Evolutionary conservation across 345 rosid genomes (phyloP).

Genomic region (Mangifera indica): DNA sequence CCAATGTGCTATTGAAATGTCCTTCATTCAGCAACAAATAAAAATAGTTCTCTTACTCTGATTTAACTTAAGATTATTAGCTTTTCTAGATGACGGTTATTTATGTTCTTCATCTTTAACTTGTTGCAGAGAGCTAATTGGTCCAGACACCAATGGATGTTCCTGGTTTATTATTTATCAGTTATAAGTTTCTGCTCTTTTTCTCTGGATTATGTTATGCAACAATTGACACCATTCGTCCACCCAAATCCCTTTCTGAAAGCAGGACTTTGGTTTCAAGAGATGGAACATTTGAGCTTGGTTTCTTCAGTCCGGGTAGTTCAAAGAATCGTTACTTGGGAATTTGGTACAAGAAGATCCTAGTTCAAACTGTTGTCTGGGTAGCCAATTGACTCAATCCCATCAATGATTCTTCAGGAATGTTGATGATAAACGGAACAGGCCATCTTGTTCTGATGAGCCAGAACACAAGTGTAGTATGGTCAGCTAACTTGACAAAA

Average conservation of each 20-base stretch:
- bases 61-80: background rate
- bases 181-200: background rate
- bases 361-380: constrained; percentile 44
- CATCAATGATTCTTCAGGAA: constrained; percentile 40
- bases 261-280: constrained; percentile 31
- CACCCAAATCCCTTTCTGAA: constrained; percentile 14
- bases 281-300: constrained; percentile 28
- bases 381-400: constrained; percentile 48
- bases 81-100: background rate
- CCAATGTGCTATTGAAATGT: too few relatives aligned
- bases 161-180: background rate
- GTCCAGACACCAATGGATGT: constrained; percentile 3
- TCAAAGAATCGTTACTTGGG: constrained; percentile 45
- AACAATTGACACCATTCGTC: constrained; percentile 12
- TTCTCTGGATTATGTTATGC: constrained; percentile 6
- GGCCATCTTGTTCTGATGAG: constrained; percentile 25
- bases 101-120: background rate
- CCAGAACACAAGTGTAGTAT: constrained; percentile 24
- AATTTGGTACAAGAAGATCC: constrained; percentile 50
- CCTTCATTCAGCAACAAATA: background rate
- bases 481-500: constrained; percentile 31
- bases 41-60: too few relatives aligned
- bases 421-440: constrained; percentile 26
- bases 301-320: constrained; percentile 41
- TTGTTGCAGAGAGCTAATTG: background rate